Percentiles rank a stretch among this genome's conserved stretches.
phyloP scores from a whole-genome alignment of 495 filamentous ascomycete genomes.

The Penicillium steckii region DNA sequence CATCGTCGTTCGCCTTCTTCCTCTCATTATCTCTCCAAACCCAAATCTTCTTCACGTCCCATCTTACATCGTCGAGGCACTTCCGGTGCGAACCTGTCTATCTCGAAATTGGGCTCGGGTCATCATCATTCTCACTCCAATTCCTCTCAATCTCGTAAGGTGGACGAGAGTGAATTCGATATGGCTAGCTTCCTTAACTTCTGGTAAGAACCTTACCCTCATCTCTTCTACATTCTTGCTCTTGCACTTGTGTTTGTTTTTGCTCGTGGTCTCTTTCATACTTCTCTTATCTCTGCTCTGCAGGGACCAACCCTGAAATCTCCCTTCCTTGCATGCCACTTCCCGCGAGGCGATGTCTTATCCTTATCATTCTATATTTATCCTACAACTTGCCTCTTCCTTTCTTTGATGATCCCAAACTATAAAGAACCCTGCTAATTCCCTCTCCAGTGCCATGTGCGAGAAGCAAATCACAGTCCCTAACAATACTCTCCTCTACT shows the following conservation, averaged over 20 bases:
- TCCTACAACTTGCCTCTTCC: not conserved
- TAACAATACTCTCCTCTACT: conserved; percentile 58
- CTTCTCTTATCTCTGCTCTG: conserved; percentile 26
- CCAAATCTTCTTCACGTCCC: conserved; percentile 33
- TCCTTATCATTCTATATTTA: not conserved
- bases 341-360: conserved; percentile 15
- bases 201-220: conserved; percentile 64
- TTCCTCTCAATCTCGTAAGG: conserved; percentile 5
- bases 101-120: conserved; percentile 42
- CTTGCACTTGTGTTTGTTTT: conserved; percentile 2
- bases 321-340: conserved; percentile 24
- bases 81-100: conserved; percentile 32
- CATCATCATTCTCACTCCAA: conserved; percentile 14
- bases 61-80: conserved; percentile 37
- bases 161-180: conserved; percentile 47
- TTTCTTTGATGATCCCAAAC: conserved; percentile 5
- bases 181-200: conserved; percentile 68
- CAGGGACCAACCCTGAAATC: conserved; percentile 8
- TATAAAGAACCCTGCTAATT: conserved; percentile 27
- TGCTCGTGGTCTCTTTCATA: conserved; percentile 13
- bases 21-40: conserved; percentile 31
- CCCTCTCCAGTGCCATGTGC: conserved; percentile 54
- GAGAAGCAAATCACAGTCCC: conserved; percentile 67
- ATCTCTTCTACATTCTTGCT: conserved; percentile 8
- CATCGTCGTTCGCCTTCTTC: conserved; percentile 40